phyloP scores from a whole-genome alignment of 2,329 filamentous ascomycete species.

The Diaporthe sp. region DNA sequence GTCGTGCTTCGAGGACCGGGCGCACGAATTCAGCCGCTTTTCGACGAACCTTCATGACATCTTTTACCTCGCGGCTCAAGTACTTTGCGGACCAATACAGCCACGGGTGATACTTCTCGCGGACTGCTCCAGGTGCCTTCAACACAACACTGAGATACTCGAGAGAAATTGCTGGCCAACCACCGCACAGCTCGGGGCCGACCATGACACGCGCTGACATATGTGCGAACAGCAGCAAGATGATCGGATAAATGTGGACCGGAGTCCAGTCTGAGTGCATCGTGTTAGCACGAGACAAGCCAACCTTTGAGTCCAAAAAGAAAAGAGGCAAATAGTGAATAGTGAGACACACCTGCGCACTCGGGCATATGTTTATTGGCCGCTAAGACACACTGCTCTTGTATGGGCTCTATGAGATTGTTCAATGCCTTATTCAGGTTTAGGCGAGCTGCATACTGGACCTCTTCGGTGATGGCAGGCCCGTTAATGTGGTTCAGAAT shows the following conservation, averaged over 20 bases:
- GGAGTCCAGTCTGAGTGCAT: constrained; percentile 10
- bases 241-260: constrained; percentile 8
- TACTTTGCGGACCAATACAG: constrained; percentile 45
- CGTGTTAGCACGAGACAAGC: background rate
- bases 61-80: constrained; percentile 42
- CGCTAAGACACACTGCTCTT: background rate
- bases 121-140: constrained; percentile 42
- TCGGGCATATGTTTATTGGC: background rate
- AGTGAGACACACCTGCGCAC: background rate
- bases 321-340: background rate
- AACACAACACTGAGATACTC: constrained; percentile 42
- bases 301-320: background rate
- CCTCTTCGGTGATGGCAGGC: constrained; percentile 26
- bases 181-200: constrained; percentile 42
- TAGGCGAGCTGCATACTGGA: constrained; percentile 23
- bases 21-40: constrained; percentile 43
- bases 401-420: constrained; percentile 16
- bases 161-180: constrained; percentile 41
- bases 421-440: constrained; percentile 23
- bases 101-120: constrained; percentile 41
- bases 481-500: constrained; percentile 14
- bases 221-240: constrained; percentile 11
- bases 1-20: constrained; percentile 43
- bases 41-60: constrained; percentile 29
- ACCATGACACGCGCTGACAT: constrained; percentile 46